A percentile compares a stretch with the other conserved stretches of the same genome.
phyloP scores from a whole-genome alignment of 176 grass and related monocot genomes.

The Triticum dicoccoides region DNA sequence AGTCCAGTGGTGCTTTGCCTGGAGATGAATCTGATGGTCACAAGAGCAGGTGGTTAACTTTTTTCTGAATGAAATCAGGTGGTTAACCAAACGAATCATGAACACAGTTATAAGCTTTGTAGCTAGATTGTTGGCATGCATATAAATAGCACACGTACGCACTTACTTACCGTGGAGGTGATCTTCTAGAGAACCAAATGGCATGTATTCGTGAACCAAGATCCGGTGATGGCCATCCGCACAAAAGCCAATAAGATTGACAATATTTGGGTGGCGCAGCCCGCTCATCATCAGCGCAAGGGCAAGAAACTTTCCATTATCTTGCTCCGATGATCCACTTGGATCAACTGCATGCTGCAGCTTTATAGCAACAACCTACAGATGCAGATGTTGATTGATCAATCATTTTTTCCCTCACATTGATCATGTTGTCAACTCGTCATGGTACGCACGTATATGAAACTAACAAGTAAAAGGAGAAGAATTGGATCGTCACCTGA shows the following conservation, averaged over 20 bases:
- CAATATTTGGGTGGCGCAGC: neutral
- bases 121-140: neutral
- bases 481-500: neutral
- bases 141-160: too few relatives aligned
- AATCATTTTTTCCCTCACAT: neutral
- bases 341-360: neutral
- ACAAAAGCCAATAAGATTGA: neutral
- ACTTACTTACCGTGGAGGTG: neutral
- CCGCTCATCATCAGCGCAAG: neutral
- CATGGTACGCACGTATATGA: neutral
- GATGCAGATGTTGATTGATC: neutral
- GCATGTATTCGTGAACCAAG: neutral
- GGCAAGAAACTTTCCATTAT: neutral
- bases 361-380: neutral
- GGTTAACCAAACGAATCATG: neutral
- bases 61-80: neutral
- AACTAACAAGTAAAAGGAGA: neutral
- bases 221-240: neutral
- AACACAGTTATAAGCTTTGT: neutral
- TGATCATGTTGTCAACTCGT: neutral
- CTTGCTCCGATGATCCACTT: neutral
- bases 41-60: too few relatives aligned
- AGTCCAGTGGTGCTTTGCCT: neutral
- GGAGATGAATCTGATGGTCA: neutral
- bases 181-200: neutral